Base-by-base conservation (phyloP, 768 basidiomycete genomes). In the Tremella fuciformis region DNA sequence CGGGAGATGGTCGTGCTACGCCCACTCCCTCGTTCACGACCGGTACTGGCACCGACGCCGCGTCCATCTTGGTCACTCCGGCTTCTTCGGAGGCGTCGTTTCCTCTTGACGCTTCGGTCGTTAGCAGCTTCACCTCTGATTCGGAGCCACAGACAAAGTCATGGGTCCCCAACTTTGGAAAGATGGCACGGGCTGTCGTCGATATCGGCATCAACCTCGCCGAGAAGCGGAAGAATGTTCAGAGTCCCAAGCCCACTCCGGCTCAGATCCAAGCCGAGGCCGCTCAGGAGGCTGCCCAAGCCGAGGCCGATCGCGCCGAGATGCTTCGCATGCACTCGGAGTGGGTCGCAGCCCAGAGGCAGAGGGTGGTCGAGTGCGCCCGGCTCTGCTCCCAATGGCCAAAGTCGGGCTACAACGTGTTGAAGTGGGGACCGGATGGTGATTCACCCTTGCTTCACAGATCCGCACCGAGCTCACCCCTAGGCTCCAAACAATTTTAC, bases 361-460 rank as follows among this genome's bases (percentile, higher is more conserved):
- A 42, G 38, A 25, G 57, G 25, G 51, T 73, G n/a, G 44, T 44
- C 25, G 69, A 74, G 50, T 71, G 69, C 42, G 72, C 72, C 3
- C 59, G 67, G 29, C 57, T 76, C 2, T 74, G 74, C 48, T 65
- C 63, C 18, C 74, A 76, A 58, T 74, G 68, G 67, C 74, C 73
- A n/a, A 59, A 69, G 49, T 66, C 64, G 26, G 74, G 71, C 13
- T 76, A 76, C 56, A 72, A 74, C 41, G 37, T 63, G 29, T 49
- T 61, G 9, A 76, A 76, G 48, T 69, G 48, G 46, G 74, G 74
- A 26, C 67, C 69, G 3, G 58, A 65, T 38, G 74, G 74, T 71
- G 6, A 54, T 58, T 18, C 25, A 16, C 7, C 41, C 13, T 53
- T 6, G 50, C 13, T 16, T 11, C 8, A 13, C 7, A 22, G 15